Percentiles rank a stretch among this genome's conserved stretches.
Evolutionary conservation across 2,329 filamentous ascomycete genomes (phyloP).

Genomic region (Huntiella savannae): DNA sequence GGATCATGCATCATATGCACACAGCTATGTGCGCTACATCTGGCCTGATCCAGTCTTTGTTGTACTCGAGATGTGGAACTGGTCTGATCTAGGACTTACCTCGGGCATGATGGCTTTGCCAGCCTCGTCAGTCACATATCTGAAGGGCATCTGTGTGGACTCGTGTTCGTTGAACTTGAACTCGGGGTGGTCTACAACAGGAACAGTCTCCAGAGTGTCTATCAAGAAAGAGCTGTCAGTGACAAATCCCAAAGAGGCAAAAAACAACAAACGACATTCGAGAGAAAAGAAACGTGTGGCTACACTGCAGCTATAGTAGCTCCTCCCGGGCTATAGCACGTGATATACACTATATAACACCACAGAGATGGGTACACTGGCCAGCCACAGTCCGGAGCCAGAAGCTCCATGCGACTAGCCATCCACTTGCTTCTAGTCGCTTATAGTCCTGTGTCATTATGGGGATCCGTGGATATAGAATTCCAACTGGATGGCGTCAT

Average conservation of each 20-base stretch:
- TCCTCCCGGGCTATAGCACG: background rate
- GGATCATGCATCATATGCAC: too few relatives aligned
- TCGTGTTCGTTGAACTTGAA: slow-evolving; percentile 80
- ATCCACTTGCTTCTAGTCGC: too few relatives aligned
- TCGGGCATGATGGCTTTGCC: slow-evolving; percentile 80
- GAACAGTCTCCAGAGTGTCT: slow-evolving; percentile 63
- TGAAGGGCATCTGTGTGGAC: slow-evolving; percentile 93
- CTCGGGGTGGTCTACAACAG: slow-evolving; percentile 76
- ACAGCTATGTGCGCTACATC: too few relatives aligned
- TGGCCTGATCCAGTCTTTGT: too few relatives aligned
- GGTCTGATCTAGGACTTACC: slow-evolving; percentile 29
- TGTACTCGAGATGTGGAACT: too few relatives aligned
- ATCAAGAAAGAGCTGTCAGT: background rate
- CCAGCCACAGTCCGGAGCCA: too few relatives aligned
- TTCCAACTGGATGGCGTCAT: too few relatives aligned
- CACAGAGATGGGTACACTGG: background rate
- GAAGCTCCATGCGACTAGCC: too few relatives aligned
- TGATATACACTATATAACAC: background rate
- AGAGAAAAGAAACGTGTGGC: background rate
- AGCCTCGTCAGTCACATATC: slow-evolving; percentile 62
- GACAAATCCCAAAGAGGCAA: background rate
- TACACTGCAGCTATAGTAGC: background rate
- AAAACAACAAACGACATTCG: background rate
- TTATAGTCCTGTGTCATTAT: too few relatives aligned
- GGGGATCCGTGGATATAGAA: too few relatives aligned